phyloP scores from a whole-genome alignment of 352 stramenopile species.

The Phytophthora quininea region DNA sequence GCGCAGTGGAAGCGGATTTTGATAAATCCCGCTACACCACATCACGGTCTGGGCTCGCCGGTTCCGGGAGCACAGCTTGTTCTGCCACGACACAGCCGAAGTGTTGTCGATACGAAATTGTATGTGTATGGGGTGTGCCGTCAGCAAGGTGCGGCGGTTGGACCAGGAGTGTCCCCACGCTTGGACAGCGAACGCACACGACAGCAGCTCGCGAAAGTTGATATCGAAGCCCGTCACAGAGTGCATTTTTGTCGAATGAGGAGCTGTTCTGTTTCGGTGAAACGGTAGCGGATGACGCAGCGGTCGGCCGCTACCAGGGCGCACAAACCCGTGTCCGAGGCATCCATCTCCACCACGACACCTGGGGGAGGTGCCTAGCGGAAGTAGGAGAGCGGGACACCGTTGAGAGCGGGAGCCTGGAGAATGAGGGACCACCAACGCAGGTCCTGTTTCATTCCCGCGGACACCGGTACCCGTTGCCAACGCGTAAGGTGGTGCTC shows the following conservation, averaged over 20 bases:
- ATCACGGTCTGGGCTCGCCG: slow-evolving; percentile 9
- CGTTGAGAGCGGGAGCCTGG: slow-evolving; percentile 9
- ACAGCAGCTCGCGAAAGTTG: slow-evolving; percentile 26
- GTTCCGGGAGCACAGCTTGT: background rate
- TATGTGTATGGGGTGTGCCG: background rate
- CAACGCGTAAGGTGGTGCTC: background rate
- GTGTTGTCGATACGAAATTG: slow-evolving; percentile 25
- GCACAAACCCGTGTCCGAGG: slow-evolving; percentile 15
- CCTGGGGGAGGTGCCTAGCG: background rate
- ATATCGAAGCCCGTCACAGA: slow-evolving; percentile 17
- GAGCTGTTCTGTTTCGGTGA: background rate
- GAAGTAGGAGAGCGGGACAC: slow-evolving; percentile 14
- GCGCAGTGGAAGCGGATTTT: too few relatives aligned
- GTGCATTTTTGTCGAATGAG: background rate
- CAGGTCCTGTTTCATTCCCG: slow-evolving; percentile 1
- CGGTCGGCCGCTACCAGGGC: background rate
- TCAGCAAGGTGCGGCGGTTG: background rate
- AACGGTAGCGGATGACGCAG: background rate
- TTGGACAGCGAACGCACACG: slow-evolving; percentile 3
- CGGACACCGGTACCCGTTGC: background rate
- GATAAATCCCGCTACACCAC: too few relatives aligned
- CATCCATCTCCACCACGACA: slow-evolving; percentile 8
- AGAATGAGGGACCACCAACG: slow-evolving; percentile 22
- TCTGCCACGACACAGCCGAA: slow-evolving; percentile 11
- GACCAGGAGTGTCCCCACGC: slow-evolving; percentile 1